Evolutionary conservation across 768 basidiomycete genomes (phyloP).

Genomic region (Boletellus emodensis): DNA sequence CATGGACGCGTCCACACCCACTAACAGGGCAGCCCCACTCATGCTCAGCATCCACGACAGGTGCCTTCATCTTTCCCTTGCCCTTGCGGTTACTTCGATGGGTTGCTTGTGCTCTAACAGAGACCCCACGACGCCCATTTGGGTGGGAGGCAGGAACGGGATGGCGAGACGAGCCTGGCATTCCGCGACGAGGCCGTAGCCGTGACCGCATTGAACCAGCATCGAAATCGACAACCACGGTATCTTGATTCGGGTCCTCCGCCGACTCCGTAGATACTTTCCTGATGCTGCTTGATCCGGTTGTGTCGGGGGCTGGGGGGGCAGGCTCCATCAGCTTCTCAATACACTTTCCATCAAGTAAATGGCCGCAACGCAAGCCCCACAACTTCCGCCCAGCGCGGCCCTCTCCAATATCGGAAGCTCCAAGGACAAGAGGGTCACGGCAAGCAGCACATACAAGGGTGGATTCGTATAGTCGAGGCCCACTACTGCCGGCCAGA

Average conservation of each 20-base stretch:
- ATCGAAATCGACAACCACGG: slow-evolving; percentile 15
- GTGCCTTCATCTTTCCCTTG: slow-evolving; percentile 34
- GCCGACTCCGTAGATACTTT: slow-evolving; percentile 12
- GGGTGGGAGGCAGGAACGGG: slow-evolving; percentile 3
- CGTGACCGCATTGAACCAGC: slow-evolving; percentile 51
- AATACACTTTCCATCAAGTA: slow-evolving; percentile 75
- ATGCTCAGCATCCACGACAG: slow-evolving; percentile 43
- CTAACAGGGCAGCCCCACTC: slow-evolving; percentile 66
- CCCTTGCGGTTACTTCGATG: slow-evolving; percentile 27
- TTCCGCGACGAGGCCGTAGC: slow-evolving; percentile 45
- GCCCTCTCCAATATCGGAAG: slow-evolving; percentile 46
- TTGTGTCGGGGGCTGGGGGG: slow-evolving; percentile 5
- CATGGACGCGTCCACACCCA: slow-evolving; percentile 50
- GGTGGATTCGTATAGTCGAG: slow-evolving; percentile 33
- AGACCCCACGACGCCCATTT: slow-evolving; percentile 6
- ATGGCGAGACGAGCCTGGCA: slow-evolving; percentile 7
- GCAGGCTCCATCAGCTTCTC: slow-evolving; percentile 51
- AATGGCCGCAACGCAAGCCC: slow-evolving; percentile 73
- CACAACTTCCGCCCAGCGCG: slow-evolving; percentile 51
- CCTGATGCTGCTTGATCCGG: slow-evolving; percentile 7
- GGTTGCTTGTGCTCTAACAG: not conserved
- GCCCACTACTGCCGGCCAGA: slow-evolving; percentile 21
- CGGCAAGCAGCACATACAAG: slow-evolving; percentile 68
- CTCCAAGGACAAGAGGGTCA: slow-evolving; percentile 57
- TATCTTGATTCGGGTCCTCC: slow-evolving; percentile 27